These are phyloP conservation scores for Meira nashicola DNA, from an alignment of 1,284 basidiomycete species.

Conservation along the genomic window DNA sequence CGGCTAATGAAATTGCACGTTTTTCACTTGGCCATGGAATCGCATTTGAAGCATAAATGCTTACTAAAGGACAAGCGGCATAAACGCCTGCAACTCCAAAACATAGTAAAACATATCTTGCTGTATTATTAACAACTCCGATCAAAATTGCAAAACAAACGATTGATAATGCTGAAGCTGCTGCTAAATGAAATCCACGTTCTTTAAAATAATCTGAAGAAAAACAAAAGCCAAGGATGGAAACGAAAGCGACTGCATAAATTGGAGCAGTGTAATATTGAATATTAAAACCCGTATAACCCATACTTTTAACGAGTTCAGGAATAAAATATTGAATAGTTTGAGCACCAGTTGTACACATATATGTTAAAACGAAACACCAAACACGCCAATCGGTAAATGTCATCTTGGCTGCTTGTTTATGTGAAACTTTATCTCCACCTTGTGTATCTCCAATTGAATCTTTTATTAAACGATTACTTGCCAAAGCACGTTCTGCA, in stretches of 20 bases:
- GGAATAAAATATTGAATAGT: conserved; percentile 40
- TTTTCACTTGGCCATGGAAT: conserved; percentile 54
- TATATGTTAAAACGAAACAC: conserved; percentile 51
- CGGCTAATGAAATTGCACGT: conserved; percentile 54
- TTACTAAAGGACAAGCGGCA: conserved; percentile 52
- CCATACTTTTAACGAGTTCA: conserved; percentile 24
- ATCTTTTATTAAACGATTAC: conserved; percentile 16
- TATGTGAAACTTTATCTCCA: conserved; percentile 38
- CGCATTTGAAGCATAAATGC: conserved; percentile 55
- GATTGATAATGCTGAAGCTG: conserved; percentile 43
- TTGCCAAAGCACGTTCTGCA: conserved; percentile 16
- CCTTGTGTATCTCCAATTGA: conserved; percentile 13
- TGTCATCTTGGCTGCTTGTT: conserved; percentile 53
- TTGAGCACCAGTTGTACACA: conserved; percentile 48
- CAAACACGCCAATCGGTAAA: conserved; percentile 53
- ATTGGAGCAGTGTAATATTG: conserved; percentile 23
- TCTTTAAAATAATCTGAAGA: conserved; percentile 52
- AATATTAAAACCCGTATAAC: conserved; percentile 29
- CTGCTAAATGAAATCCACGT: conserved; percentile 53
- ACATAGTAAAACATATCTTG: conserved; percentile 57
- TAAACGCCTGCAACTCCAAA: conserved; percentile 57
- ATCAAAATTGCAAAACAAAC: conserved; percentile 56
- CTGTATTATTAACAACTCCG: conserved; percentile 50
- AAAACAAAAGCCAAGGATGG: conserved; percentile 29
- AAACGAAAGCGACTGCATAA: conserved; percentile 20